These are phyloP conservation scores for Sodiomyces alkalinus DNA, from an alignment of 2,329 filamentous ascomycete genomes.

Conservation along the genomic window DNA sequence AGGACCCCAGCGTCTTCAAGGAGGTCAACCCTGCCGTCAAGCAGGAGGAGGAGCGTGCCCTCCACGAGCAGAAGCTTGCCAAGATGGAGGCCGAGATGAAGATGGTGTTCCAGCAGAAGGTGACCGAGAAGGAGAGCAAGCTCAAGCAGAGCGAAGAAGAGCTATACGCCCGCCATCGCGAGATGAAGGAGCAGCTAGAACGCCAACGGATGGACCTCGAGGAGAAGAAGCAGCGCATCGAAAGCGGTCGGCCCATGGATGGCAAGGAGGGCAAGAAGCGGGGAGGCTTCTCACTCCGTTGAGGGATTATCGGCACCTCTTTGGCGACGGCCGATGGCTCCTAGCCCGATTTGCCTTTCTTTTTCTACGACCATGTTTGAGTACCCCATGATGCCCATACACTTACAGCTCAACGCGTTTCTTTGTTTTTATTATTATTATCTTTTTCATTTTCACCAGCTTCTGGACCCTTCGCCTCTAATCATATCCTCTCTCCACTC, in stretches of 20 bases:
- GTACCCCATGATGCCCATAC: conserved; percentile 42
- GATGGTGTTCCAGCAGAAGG: conserved; percentile 99
- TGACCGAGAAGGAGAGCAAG: conserved; percentile 98
- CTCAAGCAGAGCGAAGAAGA: conserved; percentile 99
- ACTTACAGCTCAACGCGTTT: conserved; percentile 42
- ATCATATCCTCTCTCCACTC: conserved; percentile 4
- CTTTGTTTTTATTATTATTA: conserved; percentile 29
- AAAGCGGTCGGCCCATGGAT: conserved; percentile 89
- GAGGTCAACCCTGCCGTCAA: conserved; percentile 99
- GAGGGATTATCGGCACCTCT: conserved; percentile 25
- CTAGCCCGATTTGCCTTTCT: conserved; percentile 5
- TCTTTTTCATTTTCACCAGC: conserved; percentile 11
- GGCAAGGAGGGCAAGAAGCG: conserved; percentile 91
- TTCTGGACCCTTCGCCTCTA: conserved; percentile 9
- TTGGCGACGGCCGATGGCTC: too few relatives aligned
- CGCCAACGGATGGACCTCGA: conserved; percentile 88
- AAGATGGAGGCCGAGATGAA: conserved; percentile 99
- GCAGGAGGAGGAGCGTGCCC: conserved; percentile 94
- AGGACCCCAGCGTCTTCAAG: conserved; percentile 99
- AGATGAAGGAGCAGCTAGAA: conserved; percentile 99
- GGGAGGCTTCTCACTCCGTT: conserved; percentile 88
- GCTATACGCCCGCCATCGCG: conserved; percentile 90
- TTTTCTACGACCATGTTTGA: conserved; percentile 36
- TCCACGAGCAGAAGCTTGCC: conserved; percentile 98
- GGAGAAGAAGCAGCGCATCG: conserved; percentile 93